Evolutionary conservation across 2,329 filamentous ascomycete species (phyloP).

Genomic region (Claviceps africana): DNA sequence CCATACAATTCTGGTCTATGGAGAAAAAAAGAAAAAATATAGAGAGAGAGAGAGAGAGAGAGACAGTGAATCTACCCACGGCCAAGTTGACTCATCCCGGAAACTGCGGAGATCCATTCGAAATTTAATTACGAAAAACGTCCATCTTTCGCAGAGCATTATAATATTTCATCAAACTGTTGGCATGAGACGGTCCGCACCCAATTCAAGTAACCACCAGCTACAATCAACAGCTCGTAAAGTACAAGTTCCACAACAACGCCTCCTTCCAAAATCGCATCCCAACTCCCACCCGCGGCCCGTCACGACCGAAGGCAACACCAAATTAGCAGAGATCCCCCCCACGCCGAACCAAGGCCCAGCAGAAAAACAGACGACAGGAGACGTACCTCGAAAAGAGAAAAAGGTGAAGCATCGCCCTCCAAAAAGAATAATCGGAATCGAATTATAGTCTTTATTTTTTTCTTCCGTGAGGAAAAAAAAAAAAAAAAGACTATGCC

Average conservation of each 20-base stretch:
- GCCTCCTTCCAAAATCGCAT: background rate
- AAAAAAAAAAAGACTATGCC: slow-evolving; percentile 7
- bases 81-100: background rate
- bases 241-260: background rate
- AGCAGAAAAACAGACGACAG: background rate
- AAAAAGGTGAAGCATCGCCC: slow-evolving; percentile 12
- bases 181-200: background rate
- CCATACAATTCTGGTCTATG: too few relatives aligned
- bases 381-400: slow-evolving; percentile 7
- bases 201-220: background rate
- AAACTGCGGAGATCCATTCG: background rate
- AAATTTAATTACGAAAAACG: background rate
- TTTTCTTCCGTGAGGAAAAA: too few relatives aligned
- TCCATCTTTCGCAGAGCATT: background rate
- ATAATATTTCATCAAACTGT: background rate
- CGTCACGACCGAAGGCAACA: background rate
- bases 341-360: background rate
- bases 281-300: background rate
- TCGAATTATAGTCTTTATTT: slow-evolving; percentile 10
- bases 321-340: slow-evolving; percentile 4
- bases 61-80: background rate
- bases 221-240: background rate
- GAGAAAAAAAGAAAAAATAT: background rate
- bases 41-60: background rate
- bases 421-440: slow-evolving; percentile 14